A percentile compares a stretch with the other conserved stretches of the same genome.
phyloP scores from a whole-genome alignment of 164 flowering plant species.

The Cinnamomum micranthum region DNA sequence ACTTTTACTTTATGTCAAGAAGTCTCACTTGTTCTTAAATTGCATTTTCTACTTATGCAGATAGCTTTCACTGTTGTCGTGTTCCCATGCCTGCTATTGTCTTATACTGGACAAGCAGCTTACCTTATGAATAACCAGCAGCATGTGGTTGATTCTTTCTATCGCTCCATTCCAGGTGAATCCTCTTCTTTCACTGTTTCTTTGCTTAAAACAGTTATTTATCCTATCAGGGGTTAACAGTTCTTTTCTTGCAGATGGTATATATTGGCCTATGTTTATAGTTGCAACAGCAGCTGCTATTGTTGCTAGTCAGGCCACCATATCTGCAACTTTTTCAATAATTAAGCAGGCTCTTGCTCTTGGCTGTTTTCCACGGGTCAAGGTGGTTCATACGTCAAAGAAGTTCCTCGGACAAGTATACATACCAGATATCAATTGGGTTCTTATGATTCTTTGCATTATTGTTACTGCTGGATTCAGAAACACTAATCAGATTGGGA shows the following conservation, averaged over 20 bases:
- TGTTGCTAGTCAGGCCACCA: conserved; percentile 92
- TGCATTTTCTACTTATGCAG: conserved; percentile 9
- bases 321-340: conserved; percentile 85
- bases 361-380: conserved; percentile 91
- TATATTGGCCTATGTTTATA: conserved; percentile 88
- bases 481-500: conserved; percentile 79
- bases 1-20: background rate
- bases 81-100: conserved; percentile 91
- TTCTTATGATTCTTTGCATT: conserved; percentile 84
- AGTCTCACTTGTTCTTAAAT: background rate
- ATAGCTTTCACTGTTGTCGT: conserved; percentile 86
- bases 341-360: conserved; percentile 84
- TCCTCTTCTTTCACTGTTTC: conserved; percentile 1
- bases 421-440: conserved; percentile 85
- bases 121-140: conserved; percentile 62
- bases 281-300: conserved; percentile 83
- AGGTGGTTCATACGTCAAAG: conserved; percentile 79
- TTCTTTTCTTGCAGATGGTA: conserved; percentile 42
- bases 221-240: background rate
- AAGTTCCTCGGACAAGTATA: conserved; percentile 78
- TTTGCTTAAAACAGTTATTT: background rate
- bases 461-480: conserved; percentile 77
- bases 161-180: conserved; percentile 90
- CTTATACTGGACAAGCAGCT: conserved; percentile 96
- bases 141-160: conserved; percentile 72